These are phyloP conservation scores for Anisodus acutangulus DNA, from an alignment of 257 asterid genomes.

Conservation along the genomic window DNA sequence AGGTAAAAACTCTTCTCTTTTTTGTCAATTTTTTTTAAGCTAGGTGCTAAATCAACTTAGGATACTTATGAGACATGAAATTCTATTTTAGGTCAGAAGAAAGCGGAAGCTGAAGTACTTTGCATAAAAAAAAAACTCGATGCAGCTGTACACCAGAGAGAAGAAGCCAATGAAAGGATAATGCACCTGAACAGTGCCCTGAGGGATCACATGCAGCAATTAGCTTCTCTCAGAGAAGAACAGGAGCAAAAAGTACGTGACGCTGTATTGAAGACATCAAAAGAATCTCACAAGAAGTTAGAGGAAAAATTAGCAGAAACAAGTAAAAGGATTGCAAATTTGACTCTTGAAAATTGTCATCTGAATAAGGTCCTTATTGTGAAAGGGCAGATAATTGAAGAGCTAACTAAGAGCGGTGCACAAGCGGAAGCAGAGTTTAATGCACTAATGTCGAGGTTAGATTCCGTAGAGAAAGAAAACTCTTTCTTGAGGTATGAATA, in stretches of 20 bases:
- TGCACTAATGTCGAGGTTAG: slow-evolving; percentile 67
- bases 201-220: slow-evolving; percentile 67
- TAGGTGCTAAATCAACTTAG: neutral
- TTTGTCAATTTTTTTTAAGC: too few relatives aligned
- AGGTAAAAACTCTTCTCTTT: slow-evolving; percentile 45
- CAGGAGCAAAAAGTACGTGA: slow-evolving; percentile 55
- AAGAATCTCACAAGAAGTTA: slow-evolving; percentile 46
- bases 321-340: slow-evolving; percentile 48
- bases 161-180: slow-evolving; percentile 57
- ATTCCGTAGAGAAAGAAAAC: slow-evolving; percentile 77
- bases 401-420: slow-evolving; percentile 48
- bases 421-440: slow-evolving; percentile 66
- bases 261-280: slow-evolving; percentile 48
- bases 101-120: slow-evolving; percentile 57
- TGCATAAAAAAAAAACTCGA: slow-evolving; percentile 53
- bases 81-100: slow-evolving; percentile 53
- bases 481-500: slow-evolving; percentile 75
- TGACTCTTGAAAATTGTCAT: slow-evolving; percentile 63
- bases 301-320: slow-evolving; percentile 58
- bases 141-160: slow-evolving; percentile 46
- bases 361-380: slow-evolving; percentile 59
- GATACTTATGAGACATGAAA: neutral
- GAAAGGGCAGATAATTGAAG: slow-evolving; percentile 64
- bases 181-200: slow-evolving; percentile 60
- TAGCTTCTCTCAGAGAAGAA: slow-evolving; percentile 51